Evolutionary conservation across 2,329 filamentous ascomycete genomes (phyloP), one percentile per base, ranked within the genome.

Genomic region (Neurospora sp.): DNA sequence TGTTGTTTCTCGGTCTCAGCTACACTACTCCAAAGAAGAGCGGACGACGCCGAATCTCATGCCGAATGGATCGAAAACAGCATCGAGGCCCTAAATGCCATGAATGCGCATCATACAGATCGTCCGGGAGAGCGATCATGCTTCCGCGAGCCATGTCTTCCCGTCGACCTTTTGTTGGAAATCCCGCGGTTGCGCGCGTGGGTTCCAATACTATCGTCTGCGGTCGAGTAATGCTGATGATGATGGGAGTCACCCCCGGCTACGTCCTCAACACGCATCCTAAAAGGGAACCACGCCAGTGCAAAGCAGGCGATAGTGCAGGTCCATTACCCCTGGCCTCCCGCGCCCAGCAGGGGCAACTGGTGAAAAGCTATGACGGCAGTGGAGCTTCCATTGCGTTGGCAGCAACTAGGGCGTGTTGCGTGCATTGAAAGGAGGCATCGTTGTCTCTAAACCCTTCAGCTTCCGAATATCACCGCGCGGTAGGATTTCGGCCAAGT

Each of bases 141-240:
- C 78, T 80, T 82, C 80, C 80, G 77, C 80, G 80, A 75, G 73
- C 72, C 77, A 75, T 77, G 75, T 66, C 75, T 76, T 81, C 79
- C 80, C 80, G 79, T 77, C 75, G 75, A 77, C 72, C 78, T 76
- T 76, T 73, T 68, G 66, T 73, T 69, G 68, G 72, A 75, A 76
- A 75, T 76, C 23, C n/a, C 73, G 77, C 76, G 52, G 52, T 75
- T 77, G 75, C 75, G 77, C 74, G 76, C 77, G 76, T 75, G 75
- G 75, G 75, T 76, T 77, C 52, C 52, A 62, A 62, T 62, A 62
- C 52, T 33, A 36, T 62, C 52, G 8, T 36, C 28, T 62, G 52
- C 52, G 52, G 52, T 62, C 15, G 28, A 62, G 17, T 17, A 36
- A 33, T 62, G 52, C 52, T 36, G 15, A 62, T 15, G 52, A 62